Evolutionary conservation across 1,284 basidiomycete genomes (phyloP).

Genomic region (Cryptococcus sp.): DNA sequence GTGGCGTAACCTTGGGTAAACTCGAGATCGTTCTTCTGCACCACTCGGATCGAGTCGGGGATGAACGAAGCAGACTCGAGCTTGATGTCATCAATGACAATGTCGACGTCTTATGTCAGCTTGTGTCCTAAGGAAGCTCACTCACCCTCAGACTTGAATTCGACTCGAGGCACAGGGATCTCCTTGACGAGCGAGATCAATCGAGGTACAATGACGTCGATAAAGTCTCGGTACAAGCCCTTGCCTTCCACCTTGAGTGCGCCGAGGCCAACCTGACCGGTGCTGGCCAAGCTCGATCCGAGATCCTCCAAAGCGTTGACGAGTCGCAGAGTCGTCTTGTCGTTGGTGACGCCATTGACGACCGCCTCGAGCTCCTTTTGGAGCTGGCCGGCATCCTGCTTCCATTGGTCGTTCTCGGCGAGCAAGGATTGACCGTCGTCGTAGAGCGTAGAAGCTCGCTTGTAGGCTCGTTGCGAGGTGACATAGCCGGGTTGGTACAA

Average conservation of each 20-base stretch:
- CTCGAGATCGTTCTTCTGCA: conserved; percentile 47
- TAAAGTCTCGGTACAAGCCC: conserved; percentile 47
- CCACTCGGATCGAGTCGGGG: conserved; percentile 48
- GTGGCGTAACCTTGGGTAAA: conserved; percentile 48
- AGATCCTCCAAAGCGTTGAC: conserved; percentile 45
- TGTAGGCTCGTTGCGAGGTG: conserved; percentile 41
- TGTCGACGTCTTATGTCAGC: conserved; percentile 37
- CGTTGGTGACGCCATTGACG: conserved; percentile 40
- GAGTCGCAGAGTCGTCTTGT: conserved; percentile 39
- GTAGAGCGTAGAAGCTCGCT: conserved; percentile 42
- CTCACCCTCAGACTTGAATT: conserved; percentile 45
- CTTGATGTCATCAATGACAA: conserved; percentile 47
- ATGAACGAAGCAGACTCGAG: conserved; percentile 48
- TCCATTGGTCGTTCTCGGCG: conserved; percentile 41
- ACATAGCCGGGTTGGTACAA: conserved; percentile 46
- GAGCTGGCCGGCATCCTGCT: conserved; percentile 36
- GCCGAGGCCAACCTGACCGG: conserved; percentile 37
- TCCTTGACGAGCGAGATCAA: conserved; percentile 47
- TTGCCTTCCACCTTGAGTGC: conserved; percentile 33
- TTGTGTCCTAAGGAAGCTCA: background rate
- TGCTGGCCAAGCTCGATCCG: conserved; percentile 36
- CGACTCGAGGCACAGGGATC: conserved; percentile 49
- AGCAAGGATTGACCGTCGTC: conserved; percentile 45
- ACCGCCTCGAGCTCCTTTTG: conserved; percentile 44
- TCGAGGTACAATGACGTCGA: conserved; percentile 48